Evolutionary conservation across 305 asterid genomes (phyloP).

Genomic region (Andrographis paniculata): DNA sequence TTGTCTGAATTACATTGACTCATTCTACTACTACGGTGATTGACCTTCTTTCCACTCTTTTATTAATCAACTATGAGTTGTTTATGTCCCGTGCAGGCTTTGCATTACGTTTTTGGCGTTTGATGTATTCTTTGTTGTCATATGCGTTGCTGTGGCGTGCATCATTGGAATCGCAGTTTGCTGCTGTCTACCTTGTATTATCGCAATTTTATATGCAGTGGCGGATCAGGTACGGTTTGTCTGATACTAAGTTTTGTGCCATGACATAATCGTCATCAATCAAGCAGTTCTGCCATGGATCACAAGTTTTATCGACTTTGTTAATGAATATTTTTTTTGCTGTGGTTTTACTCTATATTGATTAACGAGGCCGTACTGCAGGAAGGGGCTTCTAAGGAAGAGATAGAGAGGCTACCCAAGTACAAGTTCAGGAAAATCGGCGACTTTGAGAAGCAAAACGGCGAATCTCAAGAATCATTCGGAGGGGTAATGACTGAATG

Average conservation of each 20-base stretch:
- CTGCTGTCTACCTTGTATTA: constrained; percentile 97
- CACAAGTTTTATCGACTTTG: too few relatives aligned
- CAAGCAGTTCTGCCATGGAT: too few relatives aligned
- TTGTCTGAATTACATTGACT: constrained; percentile 15
- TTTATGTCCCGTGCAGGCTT: constrained; percentile 55
- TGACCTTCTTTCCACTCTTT: background rate
- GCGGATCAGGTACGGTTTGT: constrained; percentile 72
- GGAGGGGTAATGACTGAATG: constrained; percentile 90
- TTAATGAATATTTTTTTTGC: background rate
- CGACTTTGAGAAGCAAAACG: constrained; percentile 77
- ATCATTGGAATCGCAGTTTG: constrained; percentile 93
- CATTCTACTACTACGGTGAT: constrained; percentile 10
- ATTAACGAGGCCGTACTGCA: constrained; percentile 20
- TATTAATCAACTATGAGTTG: constrained; percentile 5
- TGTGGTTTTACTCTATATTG: background rate
- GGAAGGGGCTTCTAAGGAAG: constrained; percentile 99
- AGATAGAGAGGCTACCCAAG: constrained; percentile 72
- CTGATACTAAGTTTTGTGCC: background rate
- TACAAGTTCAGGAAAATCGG: constrained; percentile 67
- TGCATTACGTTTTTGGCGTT: constrained; percentile 95
- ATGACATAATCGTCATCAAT: too few relatives aligned
- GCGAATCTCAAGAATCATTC: constrained; percentile 77
- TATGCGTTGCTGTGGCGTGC: constrained; percentile 92
- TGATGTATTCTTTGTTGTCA: constrained; percentile 92
- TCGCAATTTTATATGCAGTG: constrained; percentile 89